Conservation (phyloP, 352 stramenopile genomes). For the Lagenidium giganteum region DNA sequence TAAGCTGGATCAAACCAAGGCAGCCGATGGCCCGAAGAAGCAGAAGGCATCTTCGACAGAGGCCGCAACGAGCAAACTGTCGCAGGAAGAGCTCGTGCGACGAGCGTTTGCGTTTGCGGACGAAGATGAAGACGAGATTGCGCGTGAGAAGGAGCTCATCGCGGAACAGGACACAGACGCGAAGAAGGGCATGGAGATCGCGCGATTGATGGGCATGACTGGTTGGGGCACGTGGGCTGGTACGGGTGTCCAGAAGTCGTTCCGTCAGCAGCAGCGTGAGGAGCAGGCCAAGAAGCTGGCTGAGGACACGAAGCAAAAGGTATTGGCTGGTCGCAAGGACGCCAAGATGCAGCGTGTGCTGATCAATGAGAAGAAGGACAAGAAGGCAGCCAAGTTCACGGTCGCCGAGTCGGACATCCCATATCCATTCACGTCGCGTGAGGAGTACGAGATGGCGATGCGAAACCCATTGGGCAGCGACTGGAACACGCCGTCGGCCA, state of each 20-base stretch:
- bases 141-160: slow-evolving; percentile 87
- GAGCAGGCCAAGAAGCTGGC: slow-evolving; percentile 66
- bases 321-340: slow-evolving; percentile 66
- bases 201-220: slow-evolving; percentile 76
- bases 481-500: slow-evolving; percentile 92
- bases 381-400: slow-evolving; percentile 81
- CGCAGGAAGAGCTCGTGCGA: slow-evolving; percentile 92
- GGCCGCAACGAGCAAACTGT: slow-evolving; percentile 17
- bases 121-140: slow-evolving; percentile 92
- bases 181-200: slow-evolving; percentile 76
- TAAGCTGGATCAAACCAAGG: too few species aligned
- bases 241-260: slow-evolving; percentile 67
- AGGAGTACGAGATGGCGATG: slow-evolving; percentile 98
- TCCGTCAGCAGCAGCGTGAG: slow-evolving; percentile 81
- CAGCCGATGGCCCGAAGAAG: not conserved
- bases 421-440: slow-evolving; percentile 96
- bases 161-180: slow-evolving; percentile 54
- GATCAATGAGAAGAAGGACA: slow-evolving; percentile 88
- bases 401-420: slow-evolving; percentile 92
- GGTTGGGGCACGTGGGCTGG: slow-evolving; percentile 92
- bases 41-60: slow-evolving; percentile 3
- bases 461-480: slow-evolving; percentile 90
- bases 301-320: slow-evolving; percentile 65
- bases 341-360: slow-evolving; percentile 62
- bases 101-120: slow-evolving; percentile 93